Conservation (phyloP, 169 alveolate species). For the Theileria luwenshuni region DNA sequence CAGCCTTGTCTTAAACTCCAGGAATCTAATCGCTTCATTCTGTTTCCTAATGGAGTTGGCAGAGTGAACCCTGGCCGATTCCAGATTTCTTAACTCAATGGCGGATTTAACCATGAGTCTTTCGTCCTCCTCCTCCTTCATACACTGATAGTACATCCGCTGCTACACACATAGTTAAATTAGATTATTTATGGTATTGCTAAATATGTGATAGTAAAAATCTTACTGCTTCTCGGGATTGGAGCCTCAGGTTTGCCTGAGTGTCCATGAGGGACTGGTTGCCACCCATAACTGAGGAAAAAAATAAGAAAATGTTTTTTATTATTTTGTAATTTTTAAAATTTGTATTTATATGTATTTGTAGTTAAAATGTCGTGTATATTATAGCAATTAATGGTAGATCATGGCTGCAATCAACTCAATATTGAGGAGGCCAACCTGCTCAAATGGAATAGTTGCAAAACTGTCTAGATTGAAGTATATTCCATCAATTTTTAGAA, state of each 20-base stretch:
- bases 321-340: not conserved
- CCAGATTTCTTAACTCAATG: constrained; percentile 47
- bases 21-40: constrained; percentile 53
- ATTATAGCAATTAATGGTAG: not conserved
- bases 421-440: not conserved
- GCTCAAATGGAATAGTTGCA: not conserved
- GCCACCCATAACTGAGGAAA: constrained; percentile 45
- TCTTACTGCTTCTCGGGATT: constrained; percentile 58
- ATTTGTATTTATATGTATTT: constrained; percentile 5
- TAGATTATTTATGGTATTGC: not conserved
- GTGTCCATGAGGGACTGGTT: constrained; percentile 55
- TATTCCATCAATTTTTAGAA: constrained; percentile 8
- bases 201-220: not conserved
- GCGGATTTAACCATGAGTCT: constrained; percentile 50
- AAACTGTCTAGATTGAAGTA: not conserved
- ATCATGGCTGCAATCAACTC: constrained; percentile 3
- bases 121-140: constrained; percentile 57
- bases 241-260: constrained; percentile 59
- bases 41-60: constrained; percentile 51
- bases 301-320: not conserved
- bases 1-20: constrained; percentile 53
- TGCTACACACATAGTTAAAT: constrained; percentile 23
- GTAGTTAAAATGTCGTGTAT: not conserved
- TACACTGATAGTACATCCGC: constrained; percentile 45
- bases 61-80: constrained; percentile 67